Evolutionary conservation across 768 basidiomycete genomes (phyloP).

Genomic region (Calocybe gangraenosa): DNA sequence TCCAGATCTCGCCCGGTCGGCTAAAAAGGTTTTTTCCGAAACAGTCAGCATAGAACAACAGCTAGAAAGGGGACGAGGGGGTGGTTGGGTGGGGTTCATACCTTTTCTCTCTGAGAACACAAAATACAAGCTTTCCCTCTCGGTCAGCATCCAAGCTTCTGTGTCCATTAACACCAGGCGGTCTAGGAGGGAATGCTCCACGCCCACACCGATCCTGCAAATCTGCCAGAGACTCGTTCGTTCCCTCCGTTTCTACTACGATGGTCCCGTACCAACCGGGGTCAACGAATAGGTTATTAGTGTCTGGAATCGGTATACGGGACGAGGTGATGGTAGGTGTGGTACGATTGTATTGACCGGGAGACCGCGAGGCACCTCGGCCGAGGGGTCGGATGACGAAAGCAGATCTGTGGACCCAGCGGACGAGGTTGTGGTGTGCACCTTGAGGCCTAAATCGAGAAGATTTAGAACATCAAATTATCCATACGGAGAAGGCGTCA

Average conservation of each 20-base stretch:
- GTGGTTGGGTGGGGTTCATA: no score
- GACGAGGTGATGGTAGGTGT: slow-evolving; percentile 16
- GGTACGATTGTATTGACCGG: slow-evolving; percentile 23
- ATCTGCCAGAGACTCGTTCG: slow-evolving; percentile 79
- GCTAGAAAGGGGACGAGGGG: no score
- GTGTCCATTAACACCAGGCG: slow-evolving; percentile 33
- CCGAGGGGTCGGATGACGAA: slow-evolving; percentile 59
- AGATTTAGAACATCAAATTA: background rate
- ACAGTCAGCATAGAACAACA: background rate
- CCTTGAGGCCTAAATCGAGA: slow-evolving; percentile 62
- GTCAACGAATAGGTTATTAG: slow-evolving; percentile 55
- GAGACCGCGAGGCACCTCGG: slow-evolving; percentile 25
- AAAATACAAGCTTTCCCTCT: slow-evolving; percentile 54
- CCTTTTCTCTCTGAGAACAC: slow-evolving; percentile 79
- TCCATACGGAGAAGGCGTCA: no score
- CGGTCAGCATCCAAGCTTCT: slow-evolving; percentile 27
- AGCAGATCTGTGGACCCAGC: slow-evolving; percentile 80
- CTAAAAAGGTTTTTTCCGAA: slow-evolving; percentile 37
- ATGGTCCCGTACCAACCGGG: slow-evolving; percentile 81
- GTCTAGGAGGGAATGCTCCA: slow-evolving; percentile 61
- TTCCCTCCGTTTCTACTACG: slow-evolving; percentile 83
- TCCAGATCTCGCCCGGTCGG: slow-evolving; percentile 73
- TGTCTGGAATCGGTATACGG: slow-evolving; percentile 52
- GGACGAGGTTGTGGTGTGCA: slow-evolving; percentile 72
- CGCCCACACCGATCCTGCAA: slow-evolving; percentile 70